Base-by-base conservation (phyloP, 2,329 filamentous ascomycete genomes). In the Decorospora gaudefroyi region DNA sequence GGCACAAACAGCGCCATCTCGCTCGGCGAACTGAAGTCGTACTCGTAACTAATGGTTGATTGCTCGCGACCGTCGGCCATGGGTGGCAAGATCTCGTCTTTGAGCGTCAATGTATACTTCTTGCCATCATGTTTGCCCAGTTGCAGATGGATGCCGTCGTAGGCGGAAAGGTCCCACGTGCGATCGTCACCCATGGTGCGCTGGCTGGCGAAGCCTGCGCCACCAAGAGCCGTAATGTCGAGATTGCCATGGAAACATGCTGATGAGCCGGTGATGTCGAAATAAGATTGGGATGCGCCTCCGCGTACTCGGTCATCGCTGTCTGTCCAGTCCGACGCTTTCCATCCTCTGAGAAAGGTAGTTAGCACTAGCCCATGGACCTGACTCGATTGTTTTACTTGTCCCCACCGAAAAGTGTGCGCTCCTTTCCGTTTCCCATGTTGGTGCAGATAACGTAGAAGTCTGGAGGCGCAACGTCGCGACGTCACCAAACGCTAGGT, bases 191-290 rank as follows among this genome's bases (percentile, higher is more conserved):
- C 70, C 3, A 76, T 77, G 4, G 85, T 90, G 32, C 85, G 80
- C 65, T 92, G 89, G 4, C 85, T 88, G 7, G 88, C 88, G 64
- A 95, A 93, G 4, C 89, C 89, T 1, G 89, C 88, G 19, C 87
- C 88, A 17, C 88, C 88, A 0, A 93, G 81, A 0, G 87, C 83
- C 39, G 78, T 78, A 51, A 85, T 89, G 70, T 93, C 88, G 13
- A 93, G 77, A 16, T 76, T 75, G 2, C 89, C 88, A 52, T 81
- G 72, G 71, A 91, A 90, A 6, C 66, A 68, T 3, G 77, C 80
- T 4, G 64, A 68, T 2, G 63, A 53, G 7, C 49, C 54, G 13
- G 65, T 67, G 25, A 68, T 66, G 12, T 74, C 71, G 10, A 80
- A 65, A 64, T 70, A 77, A 42, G 68, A 85, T 82, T 65, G 9